Base-by-base conservation (phyloP, 176 grass and related monocot genomes). In the Lolium rigidum region DNA sequence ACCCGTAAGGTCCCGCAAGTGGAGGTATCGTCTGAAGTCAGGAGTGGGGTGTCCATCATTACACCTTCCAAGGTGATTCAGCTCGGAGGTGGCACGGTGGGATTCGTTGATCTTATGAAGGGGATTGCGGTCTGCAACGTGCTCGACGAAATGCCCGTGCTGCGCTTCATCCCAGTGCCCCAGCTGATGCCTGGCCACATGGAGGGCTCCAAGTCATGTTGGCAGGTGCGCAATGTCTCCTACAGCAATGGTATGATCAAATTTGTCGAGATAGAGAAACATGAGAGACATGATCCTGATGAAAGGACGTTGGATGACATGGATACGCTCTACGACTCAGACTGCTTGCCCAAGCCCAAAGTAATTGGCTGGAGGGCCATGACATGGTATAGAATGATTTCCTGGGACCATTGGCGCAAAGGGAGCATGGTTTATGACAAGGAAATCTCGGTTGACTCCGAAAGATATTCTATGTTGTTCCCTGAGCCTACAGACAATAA, bases 211-310 rank as follows among this genome's bases (percentile, higher is more conserved):
- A 76, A 76, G 48, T 51, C 72, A 31, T 51, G 8, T 14, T 56
- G 15, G 10, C 16, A n/a, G 15, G 6, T 83, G 9, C 52, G 81
- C 9, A 70, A 74, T 2, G 81, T 83, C 14, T 46, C 21, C 81
- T 83, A 41, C 81, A 60, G 68, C 54, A 28, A 74, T 6, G 81
- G 81, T 18, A 0, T 60, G 38, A 8, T 83, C 52, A 83, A 74
- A 22, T 83, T 74, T 17, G 16, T 74, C 14, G 68, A 83, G 68
- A 17, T 74, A 25, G 81, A 73, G 81, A 57, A 73, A 44, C 81
- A 76, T 31, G 47, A 75, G 15, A 75, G 72, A 2, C 72, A 52
- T 9, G 72, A 76, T 76, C 7, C 48, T 54, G 48, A 76, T 1
- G 48, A 52, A 17, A 76, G 14, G 48, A 16, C 72, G 14, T 76